Conservation (phyloP, 148 eudicot species). For the Linanthus parryae region DNA sequence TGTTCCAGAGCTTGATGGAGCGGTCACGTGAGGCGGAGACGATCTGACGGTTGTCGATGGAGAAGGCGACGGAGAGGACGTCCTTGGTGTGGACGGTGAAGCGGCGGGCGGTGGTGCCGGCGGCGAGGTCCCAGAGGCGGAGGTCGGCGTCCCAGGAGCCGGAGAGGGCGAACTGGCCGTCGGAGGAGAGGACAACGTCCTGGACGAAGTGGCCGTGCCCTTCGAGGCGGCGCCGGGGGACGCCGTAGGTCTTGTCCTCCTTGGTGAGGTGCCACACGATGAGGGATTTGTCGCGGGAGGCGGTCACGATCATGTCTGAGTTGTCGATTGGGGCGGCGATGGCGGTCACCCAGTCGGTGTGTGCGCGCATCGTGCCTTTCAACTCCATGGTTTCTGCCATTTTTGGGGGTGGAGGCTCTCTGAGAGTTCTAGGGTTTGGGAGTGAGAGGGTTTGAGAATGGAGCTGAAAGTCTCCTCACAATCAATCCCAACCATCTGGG, state of each 20-base stretch:
- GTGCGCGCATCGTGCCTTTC: constrained; percentile 50
- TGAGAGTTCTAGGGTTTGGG: too few relatives aligned
- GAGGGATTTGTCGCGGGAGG: constrained; percentile 48
- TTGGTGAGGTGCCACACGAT: constrained; percentile 41
- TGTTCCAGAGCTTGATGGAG: constrained; percentile 88
- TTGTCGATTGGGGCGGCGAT: constrained; percentile 62
- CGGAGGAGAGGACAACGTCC: too few relatives aligned
- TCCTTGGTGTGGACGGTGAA: constrained; percentile 86
- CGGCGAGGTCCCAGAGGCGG: constrained; percentile 71
- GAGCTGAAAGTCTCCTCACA: too few relatives aligned
- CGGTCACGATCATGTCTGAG: constrained; percentile 41
- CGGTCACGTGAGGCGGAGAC: constrained; percentile 78
- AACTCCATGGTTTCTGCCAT: constrained; percentile 38
- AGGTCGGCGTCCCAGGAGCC: constrained; percentile 92
- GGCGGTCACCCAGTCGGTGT: constrained; percentile 59
- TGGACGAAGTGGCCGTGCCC: constrained; percentile 80
- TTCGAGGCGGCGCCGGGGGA: constrained; percentile 60
- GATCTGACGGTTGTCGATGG: constrained; percentile 87
- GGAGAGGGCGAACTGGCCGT: constrained; percentile 75
- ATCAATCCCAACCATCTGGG: too few relatives aligned
- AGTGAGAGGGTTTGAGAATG: too few relatives aligned
- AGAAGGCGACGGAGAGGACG: constrained; percentile 84
- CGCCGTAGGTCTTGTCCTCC: constrained; percentile 49
- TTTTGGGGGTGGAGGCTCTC: too few relatives aligned
- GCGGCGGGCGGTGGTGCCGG: constrained; percentile 71